These are phyloP conservation scores for Cicer arietinum DNA, from an alignment of 306 rosid species.

Conservation along the genomic window DNA sequence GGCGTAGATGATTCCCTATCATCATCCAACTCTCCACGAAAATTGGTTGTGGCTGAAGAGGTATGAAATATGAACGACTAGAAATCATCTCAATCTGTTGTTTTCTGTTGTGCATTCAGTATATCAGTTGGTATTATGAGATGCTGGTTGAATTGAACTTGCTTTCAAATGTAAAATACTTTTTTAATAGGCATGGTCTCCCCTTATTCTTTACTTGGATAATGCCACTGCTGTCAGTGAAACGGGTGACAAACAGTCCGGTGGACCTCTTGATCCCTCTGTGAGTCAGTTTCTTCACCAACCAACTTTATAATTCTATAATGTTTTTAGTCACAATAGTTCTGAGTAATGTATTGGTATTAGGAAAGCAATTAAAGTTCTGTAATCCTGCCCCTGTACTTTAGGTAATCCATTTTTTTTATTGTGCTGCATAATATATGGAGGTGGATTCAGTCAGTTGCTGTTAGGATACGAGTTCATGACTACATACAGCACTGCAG, in stretches of 20 bases:
- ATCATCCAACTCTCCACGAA: constrained; percentile 35
- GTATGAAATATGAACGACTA: constrained; percentile 44
- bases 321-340: constrained; percentile 25
- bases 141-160: constrained; percentile 33
- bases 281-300: constrained; percentile 64
- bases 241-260: constrained; percentile 41
- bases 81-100: constrained; percentile 24
- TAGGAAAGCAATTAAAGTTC: constrained; percentile 10
- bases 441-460: neutral
- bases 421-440: constrained; percentile 27
- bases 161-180: constrained; percentile 6
- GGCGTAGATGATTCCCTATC: constrained; percentile 43
- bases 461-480: neutral
- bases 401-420: constrained; percentile 1
- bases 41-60: constrained; percentile 67
- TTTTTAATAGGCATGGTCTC: constrained; percentile 73
- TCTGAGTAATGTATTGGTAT: constrained; percentile 14
- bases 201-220: constrained; percentile 54
- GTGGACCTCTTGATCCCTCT: constrained; percentile 61
- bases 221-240: constrained; percentile 45
- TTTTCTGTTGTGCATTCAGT: constrained; percentile 13
- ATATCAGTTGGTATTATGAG: constrained; percentile 15
- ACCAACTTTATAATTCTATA: constrained; percentile 17
- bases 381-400: neutral
- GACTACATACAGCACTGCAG: constrained; percentile 7